Conservation (phyloP, 2,329 filamentous ascomycete species). For the Exophiala dermatitidis region DNA sequence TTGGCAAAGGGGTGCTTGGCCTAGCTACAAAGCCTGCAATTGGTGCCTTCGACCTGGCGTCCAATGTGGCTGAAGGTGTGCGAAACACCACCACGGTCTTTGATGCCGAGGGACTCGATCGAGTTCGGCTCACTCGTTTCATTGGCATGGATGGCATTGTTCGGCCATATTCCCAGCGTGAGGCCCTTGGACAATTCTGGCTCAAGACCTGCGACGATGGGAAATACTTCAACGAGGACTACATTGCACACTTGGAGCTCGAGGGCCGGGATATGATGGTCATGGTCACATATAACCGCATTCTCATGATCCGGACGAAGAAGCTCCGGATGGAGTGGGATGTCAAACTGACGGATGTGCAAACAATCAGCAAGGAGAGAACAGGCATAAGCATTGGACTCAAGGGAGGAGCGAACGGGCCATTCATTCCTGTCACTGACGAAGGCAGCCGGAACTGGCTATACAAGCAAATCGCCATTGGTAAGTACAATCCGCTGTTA, state of each 20-base stretch:
- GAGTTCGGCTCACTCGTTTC: conserved; percentile 86
- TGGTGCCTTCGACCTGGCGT: conserved; percentile 91
- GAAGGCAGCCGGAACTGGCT: conserved; percentile 66
- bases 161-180: conserved; percentile 85
- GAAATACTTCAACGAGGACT: conserved; percentile 94
- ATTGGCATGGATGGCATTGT: conserved; percentile 90
- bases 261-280: conserved; percentile 81
- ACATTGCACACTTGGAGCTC: conserved; percentile 92
- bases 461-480: conserved; percentile 57
- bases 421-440: conserved; percentile 89
- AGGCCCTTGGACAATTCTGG: conserved; percentile 96
- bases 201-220: conserved; percentile 97
- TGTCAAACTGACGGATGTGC: conserved; percentile 86
- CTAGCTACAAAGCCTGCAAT: conserved; percentile 96
- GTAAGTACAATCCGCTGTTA: conserved; percentile 30
- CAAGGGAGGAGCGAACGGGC: conserved; percentile 84
- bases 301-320: conserved; percentile 83
- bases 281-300: conserved; percentile 79
- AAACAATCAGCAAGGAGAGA: conserved; percentile 93
- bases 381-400: conserved; percentile 85
- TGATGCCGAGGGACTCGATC: conserved; percentile 87
- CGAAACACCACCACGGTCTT: conserved; percentile 98
- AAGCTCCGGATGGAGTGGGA: conserved; percentile 90
- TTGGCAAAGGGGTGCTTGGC: conserved; percentile 88
- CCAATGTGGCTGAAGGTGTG: conserved; percentile 93